These are phyloP conservation scores for Hordeum marinum DNA, from an alignment of 176 grass and related monocot genomes.

Conservation along the genomic window DNA sequence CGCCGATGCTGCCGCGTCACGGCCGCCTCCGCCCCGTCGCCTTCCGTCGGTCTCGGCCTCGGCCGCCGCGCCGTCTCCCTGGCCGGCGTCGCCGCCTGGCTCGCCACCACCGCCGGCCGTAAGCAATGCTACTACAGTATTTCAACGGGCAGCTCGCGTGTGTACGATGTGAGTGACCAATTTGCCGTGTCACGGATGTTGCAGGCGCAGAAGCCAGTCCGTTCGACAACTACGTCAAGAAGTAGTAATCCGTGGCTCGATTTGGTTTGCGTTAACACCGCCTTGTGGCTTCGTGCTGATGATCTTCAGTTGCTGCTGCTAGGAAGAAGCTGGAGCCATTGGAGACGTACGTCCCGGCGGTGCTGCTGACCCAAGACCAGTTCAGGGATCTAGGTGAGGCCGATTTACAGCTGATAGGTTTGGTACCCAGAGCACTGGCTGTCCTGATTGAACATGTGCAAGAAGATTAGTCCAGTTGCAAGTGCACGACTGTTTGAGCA, in stretches of 20 bases:
- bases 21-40: not conserved
- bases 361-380: slow-evolving; percentile 75
- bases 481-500: not conserved
- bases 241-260: slow-evolving; percentile 3
- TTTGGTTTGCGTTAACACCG: not conserved
- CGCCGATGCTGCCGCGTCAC: not conserved
- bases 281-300: not conserved
- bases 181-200: not conserved
- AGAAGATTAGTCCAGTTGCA: not conserved
- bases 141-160: not conserved
- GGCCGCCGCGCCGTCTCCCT: slow-evolving; percentile 39
- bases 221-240: slow-evolving; percentile 86
- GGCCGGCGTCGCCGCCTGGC: slow-evolving; percentile 29
- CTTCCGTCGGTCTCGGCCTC: not conserved
- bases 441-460: not conserved
- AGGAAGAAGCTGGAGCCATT: slow-evolving; percentile 97
- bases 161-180: not conserved
- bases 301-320: not conserved
- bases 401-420: not conserved
- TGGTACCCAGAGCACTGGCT: not conserved
- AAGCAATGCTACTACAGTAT: not conserved
- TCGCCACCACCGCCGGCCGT: slow-evolving; percentile 23
- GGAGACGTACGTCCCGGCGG: slow-evolving; percentile 75
- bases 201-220: slow-evolving; percentile 59
- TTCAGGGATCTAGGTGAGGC: slow-evolving; percentile 72